These are phyloP conservation scores for Xanthoparmelia taractica DNA, from an alignment of 495 filamentous ascomycete species.

Conservation along the genomic window DNA sequence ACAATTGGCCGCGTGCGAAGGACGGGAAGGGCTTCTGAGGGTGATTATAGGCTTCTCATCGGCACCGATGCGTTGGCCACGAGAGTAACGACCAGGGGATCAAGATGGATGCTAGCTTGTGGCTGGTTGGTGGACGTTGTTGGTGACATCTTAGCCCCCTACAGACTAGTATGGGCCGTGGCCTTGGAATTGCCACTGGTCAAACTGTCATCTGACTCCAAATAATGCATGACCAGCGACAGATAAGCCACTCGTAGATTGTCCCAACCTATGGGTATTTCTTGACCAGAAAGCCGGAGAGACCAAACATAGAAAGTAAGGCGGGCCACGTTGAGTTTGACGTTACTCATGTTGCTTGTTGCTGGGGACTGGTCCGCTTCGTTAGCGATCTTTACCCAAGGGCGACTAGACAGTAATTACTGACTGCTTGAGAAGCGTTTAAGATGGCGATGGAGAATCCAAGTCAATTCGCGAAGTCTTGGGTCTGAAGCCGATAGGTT, in stretches of 20 bases:
- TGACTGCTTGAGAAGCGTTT: not conserved
- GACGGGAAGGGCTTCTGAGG: not conserved
- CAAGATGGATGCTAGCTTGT: not conserved
- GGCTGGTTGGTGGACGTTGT: not conserved
- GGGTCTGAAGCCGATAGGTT: not conserved
- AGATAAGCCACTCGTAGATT: conserved; percentile 8
- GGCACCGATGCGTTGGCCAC: not conserved
- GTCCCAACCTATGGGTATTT: not conserved
- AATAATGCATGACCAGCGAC: not conserved
- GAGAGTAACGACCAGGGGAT: too few species aligned
- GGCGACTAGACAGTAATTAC: conserved; percentile 1
- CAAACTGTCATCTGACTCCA: not conserved
- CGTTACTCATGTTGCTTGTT: not conserved
- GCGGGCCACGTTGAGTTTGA: not conserved
- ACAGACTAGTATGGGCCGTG: not conserved
- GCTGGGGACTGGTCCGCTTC: not conserved
- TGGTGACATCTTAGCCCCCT: not conserved
- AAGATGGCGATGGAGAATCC: not conserved
- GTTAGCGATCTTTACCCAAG: conserved; percentile 1
- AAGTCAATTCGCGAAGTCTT: not conserved
- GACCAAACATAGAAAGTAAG: not conserved
- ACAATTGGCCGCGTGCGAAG: not conserved
- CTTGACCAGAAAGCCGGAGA: not conserved
- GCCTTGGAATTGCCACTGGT: not conserved
- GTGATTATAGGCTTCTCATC: not conserved